phyloP scores from a whole-genome alignment of 176 grass and related monocot genomes.

The Paspalum notatum region DNA sequence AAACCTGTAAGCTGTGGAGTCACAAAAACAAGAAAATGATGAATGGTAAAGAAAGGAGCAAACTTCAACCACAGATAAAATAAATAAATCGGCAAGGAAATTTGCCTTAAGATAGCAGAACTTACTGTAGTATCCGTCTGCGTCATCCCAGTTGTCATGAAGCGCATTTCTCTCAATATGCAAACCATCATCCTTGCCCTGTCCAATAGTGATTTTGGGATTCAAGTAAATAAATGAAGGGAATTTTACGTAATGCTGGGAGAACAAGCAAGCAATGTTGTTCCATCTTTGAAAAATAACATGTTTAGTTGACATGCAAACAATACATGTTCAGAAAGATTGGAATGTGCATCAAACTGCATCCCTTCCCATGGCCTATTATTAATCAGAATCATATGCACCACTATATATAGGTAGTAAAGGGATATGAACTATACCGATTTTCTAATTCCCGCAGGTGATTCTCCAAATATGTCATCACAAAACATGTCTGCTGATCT shows the following conservation, averaged over 20 bases:
- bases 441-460: slow-evolving; percentile 78
- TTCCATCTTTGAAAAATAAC: slow-evolving; percentile 14
- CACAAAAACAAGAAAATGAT: slow-evolving; percentile 8
- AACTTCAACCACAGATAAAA: slow-evolving; percentile 19
- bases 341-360: neutral
- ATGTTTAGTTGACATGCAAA: neutral
- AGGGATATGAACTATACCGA: slow-evolving; percentile 52
- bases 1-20: slow-evolving; percentile 68
- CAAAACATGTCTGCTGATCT: slow-evolving; percentile 89
- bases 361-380: neutral
- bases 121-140: slow-evolving; percentile 98
- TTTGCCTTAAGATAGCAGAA: slow-evolving; percentile 33
- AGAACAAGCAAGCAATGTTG: neutral
- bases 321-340: slow-evolving; percentile 1
- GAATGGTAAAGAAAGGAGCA: neutral
- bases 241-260: neutral
- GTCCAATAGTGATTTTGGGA: slow-evolving; percentile 18
- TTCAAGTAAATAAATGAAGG: slow-evolving; percentile 26
- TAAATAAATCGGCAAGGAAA: slow-evolving; percentile 15
- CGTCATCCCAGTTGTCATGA: slow-evolving; percentile 99
- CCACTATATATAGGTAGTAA: slow-evolving; percentile 10
- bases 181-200: slow-evolving; percentile 79
- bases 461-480: slow-evolving; percentile 98
- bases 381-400: neutral
- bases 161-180: slow-evolving; percentile 72